phyloP scores from a whole-genome alignment of 495 filamentous ascomycete species.

The Xylaria venustula region DNA sequence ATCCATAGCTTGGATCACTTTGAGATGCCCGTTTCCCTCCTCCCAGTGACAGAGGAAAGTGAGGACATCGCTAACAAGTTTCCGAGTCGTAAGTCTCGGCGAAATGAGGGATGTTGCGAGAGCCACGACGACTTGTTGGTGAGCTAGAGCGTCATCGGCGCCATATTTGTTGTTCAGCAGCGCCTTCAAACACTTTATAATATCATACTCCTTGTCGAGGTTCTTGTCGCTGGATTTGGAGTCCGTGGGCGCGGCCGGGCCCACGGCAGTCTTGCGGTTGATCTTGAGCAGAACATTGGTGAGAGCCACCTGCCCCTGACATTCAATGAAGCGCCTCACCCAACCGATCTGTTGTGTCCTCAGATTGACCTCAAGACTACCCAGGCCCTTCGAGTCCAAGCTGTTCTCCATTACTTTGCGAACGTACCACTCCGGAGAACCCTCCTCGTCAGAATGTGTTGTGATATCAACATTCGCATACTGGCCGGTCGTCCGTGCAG shows the following conservation, averaged over 20 bases:
- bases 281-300: conserved; percentile 93
- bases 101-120: conserved; percentile 85
- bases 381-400: conserved; percentile 86
- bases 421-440: conserved; percentile 97
- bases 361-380: conserved; percentile 88
- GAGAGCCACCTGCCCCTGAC: conserved; percentile 93
- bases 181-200: conserved; percentile 94
- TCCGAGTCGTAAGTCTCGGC: conserved; percentile 85
- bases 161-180: conserved; percentile 99
- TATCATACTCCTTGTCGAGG: conserved; percentile 93
- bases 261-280: conserved; percentile 78
- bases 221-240: conserved; percentile 73
- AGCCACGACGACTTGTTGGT: conserved; percentile 85
- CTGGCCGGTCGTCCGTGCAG: conserved; percentile 66
- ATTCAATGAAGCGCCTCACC: conserved; percentile 96
- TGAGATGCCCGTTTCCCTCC: conserved; percentile 88
- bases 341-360: conserved; percentile 96
- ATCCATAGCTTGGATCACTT: conserved; percentile 91
- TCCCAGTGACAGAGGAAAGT: conserved; percentile 98
- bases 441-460: conserved; percentile 83
- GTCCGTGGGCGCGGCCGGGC: conserved; percentile 65
- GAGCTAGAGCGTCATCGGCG: conserved; percentile 90
- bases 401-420: conserved; percentile 94
- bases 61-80: conserved; percentile 92
- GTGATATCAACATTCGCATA: conserved; percentile 58